Evolutionary conservation across 2,329 filamentous ascomycete species (phyloP), one percentile per base, ranked within the genome.

Genomic region (Paecilomyces niveus): DNA sequence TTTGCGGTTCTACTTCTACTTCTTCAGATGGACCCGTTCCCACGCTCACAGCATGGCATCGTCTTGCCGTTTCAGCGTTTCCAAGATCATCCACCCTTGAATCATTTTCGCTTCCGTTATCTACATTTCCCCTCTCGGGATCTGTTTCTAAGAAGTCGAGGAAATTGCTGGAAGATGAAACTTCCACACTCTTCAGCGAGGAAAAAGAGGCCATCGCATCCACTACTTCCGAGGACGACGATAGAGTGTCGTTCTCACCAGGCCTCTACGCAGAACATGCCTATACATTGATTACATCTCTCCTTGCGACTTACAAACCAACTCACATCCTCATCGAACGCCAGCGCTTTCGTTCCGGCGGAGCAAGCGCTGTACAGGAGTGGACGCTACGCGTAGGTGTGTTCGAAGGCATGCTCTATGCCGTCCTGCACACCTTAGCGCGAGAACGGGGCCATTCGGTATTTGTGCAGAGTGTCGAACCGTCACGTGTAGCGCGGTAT

Each of bases 361-460:
- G 88, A 8, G 80, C 76, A 0, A 75, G 83, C 0, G 82, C 85
- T 0, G 85, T 95, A 1, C 83, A 86, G 60, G 89, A 95, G 73
- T 95, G 90, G 90, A 93, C 90, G 2, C 70, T 94, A 49, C 80
- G 89, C 1, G 90, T 95, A 8, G 93, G 93, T 64, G 87, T 89
- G 66, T 81, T 95, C 22, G 90, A 95, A 71, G 85, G 85, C 3
- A 94, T 94, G 85, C 74, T 95, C 0, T 89, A 92, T 77, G 87
- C 88, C 8, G 80, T 86, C 11, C 72, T 93, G 39, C 78, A 81
- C 55, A 83, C 86, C 0, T 67, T 90, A 54, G 73, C 74, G 53
- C 70, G 74, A 18, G 71, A 81, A 54, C 75, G 74, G 1, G 58
- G 69, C 2, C 80, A 77, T 77, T 61, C 68, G 18, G 76, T 77